Conservation (phyloP, 23 red algal species). For the Gracilaria domingensis region DNA sequence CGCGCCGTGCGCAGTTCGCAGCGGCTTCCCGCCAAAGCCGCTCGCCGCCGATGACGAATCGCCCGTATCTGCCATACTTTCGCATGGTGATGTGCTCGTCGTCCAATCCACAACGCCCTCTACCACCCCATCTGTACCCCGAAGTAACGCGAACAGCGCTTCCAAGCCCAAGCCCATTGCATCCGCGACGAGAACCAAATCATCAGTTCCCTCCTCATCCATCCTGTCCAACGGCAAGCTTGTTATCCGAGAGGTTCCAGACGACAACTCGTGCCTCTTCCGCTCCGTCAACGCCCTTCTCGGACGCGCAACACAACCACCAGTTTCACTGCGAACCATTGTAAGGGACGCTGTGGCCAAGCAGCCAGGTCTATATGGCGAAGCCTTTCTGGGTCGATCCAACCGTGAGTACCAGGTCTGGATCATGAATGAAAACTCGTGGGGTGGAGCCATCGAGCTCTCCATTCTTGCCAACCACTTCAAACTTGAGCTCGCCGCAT, state of each 20-base stretch:
- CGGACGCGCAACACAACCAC: not conserved
- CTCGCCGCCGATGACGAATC: constrained; percentile 38
- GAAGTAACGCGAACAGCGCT: not conserved
- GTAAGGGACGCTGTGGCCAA: constrained; percentile 57
- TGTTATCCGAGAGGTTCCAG: constrained; percentile 82
- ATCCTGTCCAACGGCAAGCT: constrained; percentile 53
- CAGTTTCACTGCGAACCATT: constrained; percentile 57
- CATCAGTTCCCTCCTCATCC: constrained; percentile 27
- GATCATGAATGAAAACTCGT: constrained; percentile 85
- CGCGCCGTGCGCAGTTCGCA: constrained; percentile 11
- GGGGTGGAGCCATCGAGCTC: constrained; percentile 99
- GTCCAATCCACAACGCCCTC: constrained; percentile 46
- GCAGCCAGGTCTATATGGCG: constrained; percentile 76
- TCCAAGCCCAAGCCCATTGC: not conserved
- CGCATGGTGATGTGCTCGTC: constrained; percentile 54
- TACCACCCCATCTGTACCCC: not conserved
- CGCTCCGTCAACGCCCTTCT: constrained; percentile 71
- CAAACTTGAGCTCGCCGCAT: constrained; percentile 81
- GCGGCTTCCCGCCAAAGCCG: constrained; percentile 65
- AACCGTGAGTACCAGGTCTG: constrained; percentile 78
- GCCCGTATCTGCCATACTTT: constrained; percentile 27
- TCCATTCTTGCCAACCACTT: constrained; percentile 76
- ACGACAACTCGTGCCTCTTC: constrained; percentile 99
- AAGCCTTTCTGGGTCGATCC: constrained; percentile 70
- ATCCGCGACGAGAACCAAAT: not conserved